phyloP scores from a whole-genome alignment of 2,329 filamentous ascomycete species.

The Xylaria polymorpha region DNA sequence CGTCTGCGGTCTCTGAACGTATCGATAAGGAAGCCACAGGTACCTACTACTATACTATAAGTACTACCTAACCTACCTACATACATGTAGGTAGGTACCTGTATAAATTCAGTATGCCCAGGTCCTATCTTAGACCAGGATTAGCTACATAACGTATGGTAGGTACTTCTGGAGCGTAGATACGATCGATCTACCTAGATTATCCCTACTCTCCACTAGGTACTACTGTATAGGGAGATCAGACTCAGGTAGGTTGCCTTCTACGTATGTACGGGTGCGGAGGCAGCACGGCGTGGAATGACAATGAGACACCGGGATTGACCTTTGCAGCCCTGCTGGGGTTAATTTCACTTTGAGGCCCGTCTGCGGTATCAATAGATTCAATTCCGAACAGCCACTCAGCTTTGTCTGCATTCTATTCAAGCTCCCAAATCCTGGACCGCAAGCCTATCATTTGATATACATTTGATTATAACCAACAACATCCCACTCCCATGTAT shows the following conservation, averaged over 20 bases:
- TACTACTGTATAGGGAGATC: too few species aligned
- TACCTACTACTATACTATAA: too few species aligned
- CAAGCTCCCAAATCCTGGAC: background rate
- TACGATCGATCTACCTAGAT: too few species aligned
- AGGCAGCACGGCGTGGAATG: background rate
- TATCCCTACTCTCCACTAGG: too few species aligned
- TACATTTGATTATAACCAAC: constrained; percentile 50
- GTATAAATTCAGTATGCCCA: too few species aligned
- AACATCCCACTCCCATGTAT: constrained; percentile 46
- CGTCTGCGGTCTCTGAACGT: background rate
- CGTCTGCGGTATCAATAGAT: background rate
- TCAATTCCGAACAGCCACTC: background rate
- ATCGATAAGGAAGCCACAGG: background rate
- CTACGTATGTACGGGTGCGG: background rate
- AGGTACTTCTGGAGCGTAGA: too few species aligned
- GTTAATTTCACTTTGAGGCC: background rate
- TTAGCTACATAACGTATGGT: too few species aligned
- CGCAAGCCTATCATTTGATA: constrained; percentile 32
- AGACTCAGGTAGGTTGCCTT: too few species aligned
- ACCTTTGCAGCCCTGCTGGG: background rate
- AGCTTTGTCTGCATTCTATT: background rate
- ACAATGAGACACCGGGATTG: background rate
- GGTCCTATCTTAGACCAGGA: too few species aligned
- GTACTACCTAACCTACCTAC: too few species aligned
- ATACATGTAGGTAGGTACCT: too few species aligned